Evolutionary conservation across 345 rosid species (phyloP).

Genomic region (Cardamine resedifolia): DNA sequence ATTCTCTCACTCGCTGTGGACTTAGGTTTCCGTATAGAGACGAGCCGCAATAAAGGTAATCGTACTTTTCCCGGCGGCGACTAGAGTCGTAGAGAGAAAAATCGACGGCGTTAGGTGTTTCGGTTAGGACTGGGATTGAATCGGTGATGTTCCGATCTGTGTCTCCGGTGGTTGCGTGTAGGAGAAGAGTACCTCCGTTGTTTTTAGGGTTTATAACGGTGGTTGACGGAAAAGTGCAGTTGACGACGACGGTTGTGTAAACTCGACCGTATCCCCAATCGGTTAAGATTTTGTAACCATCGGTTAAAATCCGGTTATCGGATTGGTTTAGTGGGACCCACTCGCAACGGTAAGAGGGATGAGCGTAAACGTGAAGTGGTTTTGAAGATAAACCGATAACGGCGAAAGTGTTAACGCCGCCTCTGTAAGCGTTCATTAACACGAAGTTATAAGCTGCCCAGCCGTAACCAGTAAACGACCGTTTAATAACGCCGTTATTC

Average conservation of each 20-base stretch:
- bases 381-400: slow-evolving; percentile 78
- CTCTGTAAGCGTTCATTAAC: slow-evolving; percentile 79
- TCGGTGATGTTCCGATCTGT: slow-evolving; percentile 56
- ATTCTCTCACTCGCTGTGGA: slow-evolving; percentile 81
- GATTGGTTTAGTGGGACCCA: slow-evolving; percentile 52
- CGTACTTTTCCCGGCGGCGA: slow-evolving; percentile 50
- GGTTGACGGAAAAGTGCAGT: slow-evolving; percentile 61
- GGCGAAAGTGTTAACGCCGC: slow-evolving; percentile 69
- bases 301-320: slow-evolving; percentile 39
- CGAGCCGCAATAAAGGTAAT: slow-evolving; percentile 85
- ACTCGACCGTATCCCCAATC: slow-evolving; percentile 97
- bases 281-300: slow-evolving; percentile 64
- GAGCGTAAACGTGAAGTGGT: slow-evolving; percentile 69
- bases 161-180: slow-evolving; percentile 69
- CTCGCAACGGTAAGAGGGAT: slow-evolving; percentile 68
- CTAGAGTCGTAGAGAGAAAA: slow-evolving; percentile 38
- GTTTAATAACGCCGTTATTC: slow-evolving; percentile 48
- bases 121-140: slow-evolving; percentile 53
- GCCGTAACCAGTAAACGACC: slow-evolving; percentile 71
- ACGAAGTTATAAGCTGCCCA: slow-evolving; percentile 84
- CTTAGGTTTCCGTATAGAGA: slow-evolving; percentile 72
- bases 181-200: slow-evolving; percentile 65
- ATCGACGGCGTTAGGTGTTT: slow-evolving; percentile 46
- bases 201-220: slow-evolving; percentile 56
- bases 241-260: slow-evolving; percentile 83